phyloP scores from a whole-genome alignment of 257 asterid species.

The Solanum bukasovii region DNA sequence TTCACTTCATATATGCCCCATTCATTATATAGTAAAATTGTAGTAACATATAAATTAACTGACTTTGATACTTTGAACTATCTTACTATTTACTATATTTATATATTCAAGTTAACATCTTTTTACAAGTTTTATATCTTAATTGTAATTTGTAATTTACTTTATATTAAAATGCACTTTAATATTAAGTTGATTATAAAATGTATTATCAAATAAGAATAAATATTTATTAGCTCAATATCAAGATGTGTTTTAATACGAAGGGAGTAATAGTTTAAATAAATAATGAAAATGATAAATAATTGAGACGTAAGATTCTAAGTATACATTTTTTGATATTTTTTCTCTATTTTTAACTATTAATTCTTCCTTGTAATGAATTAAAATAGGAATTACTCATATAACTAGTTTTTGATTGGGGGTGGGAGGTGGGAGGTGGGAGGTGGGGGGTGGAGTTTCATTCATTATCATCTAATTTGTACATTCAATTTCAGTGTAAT shows the following conservation, averaged over 20 bases:
- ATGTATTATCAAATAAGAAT: too few species aligned
- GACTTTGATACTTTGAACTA: not conserved
- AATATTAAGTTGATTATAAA: too few species aligned
- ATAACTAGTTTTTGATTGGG: not conserved
- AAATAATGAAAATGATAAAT: too few species aligned
- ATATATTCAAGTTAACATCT: too few species aligned
- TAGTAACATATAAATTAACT: not conserved
- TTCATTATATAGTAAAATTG: too few species aligned
- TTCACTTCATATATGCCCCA: accelerated
- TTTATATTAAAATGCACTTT: not conserved
- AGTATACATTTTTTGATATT: too few species aligned
- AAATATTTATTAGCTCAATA: not conserved
- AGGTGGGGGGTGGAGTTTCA: not conserved
- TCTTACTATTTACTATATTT: too few species aligned
- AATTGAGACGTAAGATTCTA: too few species aligned
- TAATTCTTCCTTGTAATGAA: not conserved
- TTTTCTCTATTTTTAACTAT: not conserved
- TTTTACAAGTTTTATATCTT: too few species aligned
- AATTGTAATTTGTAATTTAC: not conserved
- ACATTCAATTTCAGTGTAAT: not conserved
- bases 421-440: too few species aligned
- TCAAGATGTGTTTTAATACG: too few species aligned
- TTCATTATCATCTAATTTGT: not conserved
- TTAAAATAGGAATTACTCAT: not conserved
- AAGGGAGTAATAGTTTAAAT: too few species aligned